These are phyloP conservation scores for Arthrobotrys pseudoclavata DNA, from an alignment of 2,329 filamentous ascomycete genomes.

Conservation along the genomic window DNA sequence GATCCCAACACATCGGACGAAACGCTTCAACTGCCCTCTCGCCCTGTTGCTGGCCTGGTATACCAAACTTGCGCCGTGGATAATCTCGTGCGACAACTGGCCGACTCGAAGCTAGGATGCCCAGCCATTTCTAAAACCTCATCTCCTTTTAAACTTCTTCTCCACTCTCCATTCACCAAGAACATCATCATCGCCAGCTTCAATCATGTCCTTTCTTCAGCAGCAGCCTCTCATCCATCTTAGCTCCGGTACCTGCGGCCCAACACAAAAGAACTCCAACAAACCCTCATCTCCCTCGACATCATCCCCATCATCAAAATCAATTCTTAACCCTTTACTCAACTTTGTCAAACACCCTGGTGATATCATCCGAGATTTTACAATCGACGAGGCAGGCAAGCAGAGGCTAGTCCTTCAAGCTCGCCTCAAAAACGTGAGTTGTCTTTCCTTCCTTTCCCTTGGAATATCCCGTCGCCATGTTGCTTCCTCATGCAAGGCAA, in stretches of 20 bases:
- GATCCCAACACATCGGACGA: conserved; percentile 50
- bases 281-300: conserved; percentile 28
- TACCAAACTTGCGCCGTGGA: too few relatives aligned
- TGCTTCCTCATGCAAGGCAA: not conserved
- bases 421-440: conserved; percentile 55
- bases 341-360: conserved; percentile 55
- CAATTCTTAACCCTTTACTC: conserved; percentile 46
- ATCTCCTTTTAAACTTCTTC: not conserved
- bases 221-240: conserved; percentile 52
- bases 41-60: not conserved
- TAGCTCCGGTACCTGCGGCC: conserved; percentile 37
- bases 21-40: conserved; percentile 8
- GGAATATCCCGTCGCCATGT: not conserved
- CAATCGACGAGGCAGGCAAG: conserved; percentile 55
- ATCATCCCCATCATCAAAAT: conserved; percentile 30
- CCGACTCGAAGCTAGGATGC: conserved; percentile 29
- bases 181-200: not conserved
- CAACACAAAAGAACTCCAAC: conserved; percentile 46
- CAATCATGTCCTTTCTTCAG: conserved; percentile 47
- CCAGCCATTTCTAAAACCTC: not conserved
- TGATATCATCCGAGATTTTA: conserved; percentile 50
- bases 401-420: conserved; percentile 57
- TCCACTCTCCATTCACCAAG: not conserved
- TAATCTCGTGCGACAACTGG: not conserved
- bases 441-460: conserved; percentile 8